Evolutionary conservation across 1,284 basidiomycete genomes (phyloP).

Genomic region (Psilocybe mexicana): DNA sequence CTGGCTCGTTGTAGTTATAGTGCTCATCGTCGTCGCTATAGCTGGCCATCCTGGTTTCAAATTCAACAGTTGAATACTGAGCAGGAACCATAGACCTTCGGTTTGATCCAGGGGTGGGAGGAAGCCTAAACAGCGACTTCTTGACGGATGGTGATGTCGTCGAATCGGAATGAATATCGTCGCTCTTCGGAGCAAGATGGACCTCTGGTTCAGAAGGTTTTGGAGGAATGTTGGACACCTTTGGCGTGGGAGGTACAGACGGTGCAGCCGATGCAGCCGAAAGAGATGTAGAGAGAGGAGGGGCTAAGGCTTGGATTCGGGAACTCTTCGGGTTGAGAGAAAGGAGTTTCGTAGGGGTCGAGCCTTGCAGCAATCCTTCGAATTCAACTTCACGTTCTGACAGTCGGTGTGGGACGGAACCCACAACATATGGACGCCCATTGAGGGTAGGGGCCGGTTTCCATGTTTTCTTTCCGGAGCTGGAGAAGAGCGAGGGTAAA

Average conservation of each 20-base stretch:
- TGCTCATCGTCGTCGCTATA: constrained; percentile 62
- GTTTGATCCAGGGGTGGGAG: constrained; percentile 48
- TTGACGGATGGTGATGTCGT: constrained; percentile 34
- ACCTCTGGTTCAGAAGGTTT: constrained; percentile 15
- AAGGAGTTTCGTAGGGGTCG: constrained; percentile 61
- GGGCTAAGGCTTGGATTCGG: constrained; percentile 17
- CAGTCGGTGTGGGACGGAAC: constrained; percentile 63
- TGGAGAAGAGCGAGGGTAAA: constrained; percentile 50
- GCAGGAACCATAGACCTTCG: constrained; percentile 57
- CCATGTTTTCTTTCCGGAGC: constrained; percentile 54
- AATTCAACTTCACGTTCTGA: constrained; percentile 75
- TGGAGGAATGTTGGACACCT: constrained; percentile 14
- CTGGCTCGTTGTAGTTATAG: constrained; percentile 32
- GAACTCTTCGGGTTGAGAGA: constrained; percentile 38
- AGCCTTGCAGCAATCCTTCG: constrained; percentile 67
- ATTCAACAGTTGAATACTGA: constrained; percentile 71
- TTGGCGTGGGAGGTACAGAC: constrained; percentile 14
- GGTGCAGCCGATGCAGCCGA: constrained; percentile 12
- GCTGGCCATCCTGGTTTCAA: constrained; percentile 69
- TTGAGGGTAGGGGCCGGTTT: constrained; percentile 78
- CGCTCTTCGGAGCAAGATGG: constrained; percentile 29
- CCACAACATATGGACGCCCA: constrained; percentile 71
- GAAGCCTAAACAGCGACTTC: constrained; percentile 58
- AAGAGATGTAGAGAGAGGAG: constrained; percentile 18
- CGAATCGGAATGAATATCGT: constrained; percentile 37